phyloP scores from a whole-genome alignment of 352 stramenopile species.

The Aphanomyces stellatus region DNA sequence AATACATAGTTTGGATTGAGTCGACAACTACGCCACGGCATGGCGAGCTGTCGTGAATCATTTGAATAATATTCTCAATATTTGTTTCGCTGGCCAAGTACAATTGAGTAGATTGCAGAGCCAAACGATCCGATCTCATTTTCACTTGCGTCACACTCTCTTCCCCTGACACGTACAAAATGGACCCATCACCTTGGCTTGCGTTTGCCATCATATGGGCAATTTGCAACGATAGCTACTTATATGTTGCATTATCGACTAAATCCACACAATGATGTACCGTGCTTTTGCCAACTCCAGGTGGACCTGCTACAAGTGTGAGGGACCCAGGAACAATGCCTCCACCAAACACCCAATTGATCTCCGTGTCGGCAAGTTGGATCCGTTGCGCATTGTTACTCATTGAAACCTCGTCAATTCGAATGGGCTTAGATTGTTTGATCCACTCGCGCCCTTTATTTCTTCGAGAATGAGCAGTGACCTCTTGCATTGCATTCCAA shows the following conservation, averaged over 20 bases:
- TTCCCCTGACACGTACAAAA: conserved; percentile 95
- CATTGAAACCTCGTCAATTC: conserved; percentile 66
- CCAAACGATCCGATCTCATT: conserved; percentile 83
- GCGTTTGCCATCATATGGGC: conserved; percentile 73
- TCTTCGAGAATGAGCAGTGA: conserved; percentile 35
- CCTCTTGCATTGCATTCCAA: conserved; percentile 85
- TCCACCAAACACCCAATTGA: conserved; percentile 94
- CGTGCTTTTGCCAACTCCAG: conserved; percentile 90
- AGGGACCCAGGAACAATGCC: conserved; percentile 92
- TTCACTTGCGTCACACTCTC: conserved; percentile 95
- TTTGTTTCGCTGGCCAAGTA: conserved; percentile 82
- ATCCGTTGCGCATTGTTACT: conserved; percentile 49
- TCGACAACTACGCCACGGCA: conserved; percentile 89
- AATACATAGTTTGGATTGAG: conserved; percentile 96
- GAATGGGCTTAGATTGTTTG: conserved; percentile 29
- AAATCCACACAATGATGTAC: too few relatives aligned
- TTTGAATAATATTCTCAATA: conserved; percentile 57
- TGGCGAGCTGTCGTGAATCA: conserved; percentile 31
- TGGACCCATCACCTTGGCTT: conserved; percentile 24
- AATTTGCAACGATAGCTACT: conserved; percentile 87
- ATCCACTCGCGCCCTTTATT: conserved; percentile 27
- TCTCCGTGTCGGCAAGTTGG: conserved; percentile 55
- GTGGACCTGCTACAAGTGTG: conserved; percentile 92
- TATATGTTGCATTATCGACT: not conserved
- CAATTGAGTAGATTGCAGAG: conserved; percentile 46